These are phyloP conservation scores for Macrotyloma uniflorum DNA, from an alignment of 306 rosid species.

Conservation along the genomic window DNA sequence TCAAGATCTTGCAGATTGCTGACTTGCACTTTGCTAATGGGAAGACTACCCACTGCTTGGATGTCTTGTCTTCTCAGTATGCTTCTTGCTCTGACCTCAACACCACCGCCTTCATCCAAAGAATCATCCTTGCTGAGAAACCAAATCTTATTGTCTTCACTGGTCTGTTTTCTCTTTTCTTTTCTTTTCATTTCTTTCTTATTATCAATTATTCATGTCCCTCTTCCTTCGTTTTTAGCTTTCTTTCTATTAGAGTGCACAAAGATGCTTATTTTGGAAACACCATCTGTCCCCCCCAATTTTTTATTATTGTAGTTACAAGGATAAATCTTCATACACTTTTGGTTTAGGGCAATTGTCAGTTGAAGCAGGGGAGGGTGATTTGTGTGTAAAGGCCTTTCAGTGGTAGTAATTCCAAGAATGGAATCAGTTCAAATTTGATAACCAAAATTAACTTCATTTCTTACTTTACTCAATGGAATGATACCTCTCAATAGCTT, in stretches of 20 bases:
- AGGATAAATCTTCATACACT: background rate
- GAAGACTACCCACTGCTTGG: constrained; percentile 55
- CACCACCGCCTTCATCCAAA: constrained; percentile 62
- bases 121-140: constrained; percentile 76
- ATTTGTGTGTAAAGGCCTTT: too few relatives aligned
- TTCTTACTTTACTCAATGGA: background rate
- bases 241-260: background rate
- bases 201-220: background rate
- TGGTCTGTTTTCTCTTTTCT: constrained; percentile 38
- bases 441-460: background rate
- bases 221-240: background rate
- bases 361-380: background rate
- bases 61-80: constrained; percentile 55
- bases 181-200: background rate
- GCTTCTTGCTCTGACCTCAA: constrained; percentile 75
- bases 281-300: background rate
- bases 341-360: background rate
- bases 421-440: background rate
- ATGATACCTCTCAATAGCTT: background rate
- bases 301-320: too few relatives aligned
- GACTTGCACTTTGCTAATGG: constrained; percentile 85
- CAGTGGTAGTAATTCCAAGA: too few relatives aligned
- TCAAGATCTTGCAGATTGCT: constrained; percentile 85
- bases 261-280: background rate
- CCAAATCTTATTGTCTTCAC: constrained; percentile 83